Evolutionary conservation across 768 basidiomycete species (phyloP), one percentile per base, ranked within the genome.

Genomic region (Mycena filopes): DNA sequence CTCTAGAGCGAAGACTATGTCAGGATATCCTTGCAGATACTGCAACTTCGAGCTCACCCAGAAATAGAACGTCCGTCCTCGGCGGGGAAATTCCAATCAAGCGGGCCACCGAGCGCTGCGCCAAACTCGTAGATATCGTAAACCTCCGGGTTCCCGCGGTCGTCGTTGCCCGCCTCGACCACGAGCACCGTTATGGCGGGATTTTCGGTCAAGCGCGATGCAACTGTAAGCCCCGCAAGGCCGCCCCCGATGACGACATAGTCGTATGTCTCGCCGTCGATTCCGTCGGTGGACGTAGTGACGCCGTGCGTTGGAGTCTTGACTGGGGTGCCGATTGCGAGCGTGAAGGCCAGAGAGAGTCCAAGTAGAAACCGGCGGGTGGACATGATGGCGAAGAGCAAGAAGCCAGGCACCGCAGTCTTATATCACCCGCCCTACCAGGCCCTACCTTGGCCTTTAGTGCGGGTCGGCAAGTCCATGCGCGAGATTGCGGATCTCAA

Each of bases 131-230:
- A 82, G 21, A 85, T 77, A 59, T 86, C 83, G 59, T 81, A 84
- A 1, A 86, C 79, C 15, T 76, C 72, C 1, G 81, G 74, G 65
- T 85, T 80, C 7, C 75, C 74, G 25, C 84, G 77, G 65, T 84
- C 74, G 66, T 86, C 85, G 9, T 73, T 77, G 1, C 87, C 86
- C 3, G 82, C 86, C 71, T 88, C 87, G 47, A 88, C 77, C 60
- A 86, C 72, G 5, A 86, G 77, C 0, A 88, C 80, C 12, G 80
- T 78, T 43, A 80, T 72, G 0, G 71, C 64, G 5, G 80, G 67
- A 57, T 86, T 77, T 69, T 86, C 84, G 0, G 84, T 73, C 13
- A 87, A 77, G 13, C 85, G 76, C 13, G 78, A 77, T 25, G 86
- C 83, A 41, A 87, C 81, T 5, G 84, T 83, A 16, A 79, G 78